Conservation (phyloP, 768 basidiomycete genomes). For the Mycena vulgaris region DNA sequence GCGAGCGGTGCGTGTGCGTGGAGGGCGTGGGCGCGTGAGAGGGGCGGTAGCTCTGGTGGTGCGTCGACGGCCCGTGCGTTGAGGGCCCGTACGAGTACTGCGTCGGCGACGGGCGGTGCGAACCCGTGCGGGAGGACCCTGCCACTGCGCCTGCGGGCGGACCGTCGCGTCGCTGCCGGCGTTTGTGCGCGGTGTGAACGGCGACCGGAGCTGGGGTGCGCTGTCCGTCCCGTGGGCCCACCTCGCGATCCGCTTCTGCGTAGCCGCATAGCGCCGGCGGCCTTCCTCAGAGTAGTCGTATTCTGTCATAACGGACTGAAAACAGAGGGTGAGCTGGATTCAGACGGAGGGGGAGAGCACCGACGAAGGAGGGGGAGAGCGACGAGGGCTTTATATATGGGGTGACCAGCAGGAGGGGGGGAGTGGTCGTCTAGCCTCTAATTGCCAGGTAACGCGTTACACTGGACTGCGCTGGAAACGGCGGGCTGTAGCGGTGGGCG, state of each 20-base stretch:
- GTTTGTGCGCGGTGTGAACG: background rate
- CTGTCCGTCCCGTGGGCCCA: slow-evolving; percentile 14
- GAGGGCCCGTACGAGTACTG: too few relatives aligned
- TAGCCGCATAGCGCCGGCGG: slow-evolving; percentile 15
- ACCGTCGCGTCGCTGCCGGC: background rate
- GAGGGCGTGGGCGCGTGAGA: background rate
- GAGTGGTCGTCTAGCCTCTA: background rate
- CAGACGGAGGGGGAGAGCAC: background rate
- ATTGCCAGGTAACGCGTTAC: slow-evolving; percentile 10
- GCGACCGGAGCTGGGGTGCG: background rate
- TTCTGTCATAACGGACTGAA: slow-evolving; percentile 17
- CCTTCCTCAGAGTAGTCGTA: slow-evolving; percentile 25
- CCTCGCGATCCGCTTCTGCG: slow-evolving; percentile 14
- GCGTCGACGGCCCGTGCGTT: too few relatives aligned
- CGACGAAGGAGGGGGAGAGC: background rate
- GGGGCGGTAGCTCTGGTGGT: background rate
- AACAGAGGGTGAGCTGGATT: background rate
- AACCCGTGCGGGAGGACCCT: background rate
- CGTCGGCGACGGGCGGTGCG: background rate
- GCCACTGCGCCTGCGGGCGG: background rate
- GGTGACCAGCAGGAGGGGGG: background rate
- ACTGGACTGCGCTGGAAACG: background rate
- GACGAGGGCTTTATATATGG: background rate
- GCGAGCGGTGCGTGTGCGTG: too few relatives aligned
- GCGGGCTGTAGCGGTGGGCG: background rate